phyloP scores from a whole-genome alignment of 495 filamentous ascomycete genomes.

The Ramalina intermedia region DNA sequence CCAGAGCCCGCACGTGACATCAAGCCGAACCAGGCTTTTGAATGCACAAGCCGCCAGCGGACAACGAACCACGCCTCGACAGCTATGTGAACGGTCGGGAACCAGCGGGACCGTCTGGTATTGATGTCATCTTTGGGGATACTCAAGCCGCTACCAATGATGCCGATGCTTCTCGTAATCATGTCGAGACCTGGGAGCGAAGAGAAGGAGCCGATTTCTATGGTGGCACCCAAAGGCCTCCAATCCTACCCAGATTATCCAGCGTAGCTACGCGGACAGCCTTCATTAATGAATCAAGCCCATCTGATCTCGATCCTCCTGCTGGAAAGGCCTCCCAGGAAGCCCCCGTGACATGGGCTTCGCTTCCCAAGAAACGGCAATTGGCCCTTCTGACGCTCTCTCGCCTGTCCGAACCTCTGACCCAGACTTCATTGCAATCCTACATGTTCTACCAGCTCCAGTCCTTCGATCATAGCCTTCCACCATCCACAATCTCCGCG shows the following conservation, averaged over 20 bases:
- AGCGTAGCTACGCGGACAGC: constrained; percentile 4
- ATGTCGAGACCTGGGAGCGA: neutral
- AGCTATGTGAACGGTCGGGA: too few species aligned
- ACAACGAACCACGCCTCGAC: too few species aligned
- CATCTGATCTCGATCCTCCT: neutral
- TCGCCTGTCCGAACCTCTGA: constrained; percentile 38
- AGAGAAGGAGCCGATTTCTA: neutral
- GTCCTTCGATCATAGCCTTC: constrained; percentile 50
- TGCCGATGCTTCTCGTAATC: too few species aligned
- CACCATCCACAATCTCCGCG: constrained; percentile 54
- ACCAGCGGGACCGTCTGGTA: too few species aligned
- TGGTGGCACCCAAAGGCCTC: neutral
- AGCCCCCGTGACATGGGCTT: constrained; percentile 46
- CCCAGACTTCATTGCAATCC: constrained; percentile 31
- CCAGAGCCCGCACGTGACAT: too few species aligned
- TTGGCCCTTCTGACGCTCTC: constrained; percentile 59
- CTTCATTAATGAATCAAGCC: constrained; percentile 1
- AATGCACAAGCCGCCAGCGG: too few species aligned
- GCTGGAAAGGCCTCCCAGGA: constrained; percentile 13
- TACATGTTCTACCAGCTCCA: constrained; percentile 73
- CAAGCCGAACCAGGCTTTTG: too few species aligned
- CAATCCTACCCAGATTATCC: constrained; percentile 1
- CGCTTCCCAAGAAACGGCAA: constrained; percentile 61
- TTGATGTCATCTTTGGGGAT: too few species aligned
- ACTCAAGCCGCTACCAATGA: too few species aligned